phyloP scores from a whole-genome alignment of 805 yeast genomes.

The Danielozyma ontarioensis region DNA sequence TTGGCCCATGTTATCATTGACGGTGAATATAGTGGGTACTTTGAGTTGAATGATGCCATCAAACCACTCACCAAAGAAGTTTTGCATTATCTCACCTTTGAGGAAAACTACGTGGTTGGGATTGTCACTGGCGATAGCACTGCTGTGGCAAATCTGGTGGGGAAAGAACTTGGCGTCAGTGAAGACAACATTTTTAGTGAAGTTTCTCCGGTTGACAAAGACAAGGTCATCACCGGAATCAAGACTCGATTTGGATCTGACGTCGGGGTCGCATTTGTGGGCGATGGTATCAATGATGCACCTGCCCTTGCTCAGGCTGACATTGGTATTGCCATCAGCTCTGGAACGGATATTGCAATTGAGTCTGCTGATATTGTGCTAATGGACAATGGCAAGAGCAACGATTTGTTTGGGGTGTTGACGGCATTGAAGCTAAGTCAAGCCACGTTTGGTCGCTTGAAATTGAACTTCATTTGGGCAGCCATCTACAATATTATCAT shows the following conservation, averaged over 20 bases:
- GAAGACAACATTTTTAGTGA: slow-evolving; percentile 63
- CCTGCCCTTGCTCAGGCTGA: slow-evolving; percentile 90
- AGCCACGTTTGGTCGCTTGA: slow-evolving; percentile 67
- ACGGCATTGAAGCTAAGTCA: slow-evolving; percentile 65
- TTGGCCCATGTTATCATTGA: slow-evolving; percentile 56
- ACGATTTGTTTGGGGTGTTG: slow-evolving; percentile 44
- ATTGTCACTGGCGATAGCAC: slow-evolving; percentile 87
- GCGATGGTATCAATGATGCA: slow-evolving; percentile 98
- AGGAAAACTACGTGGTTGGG: slow-evolving; percentile 58
- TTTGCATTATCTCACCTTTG: slow-evolving; percentile 45
- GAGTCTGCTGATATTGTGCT: slow-evolving; percentile 94
- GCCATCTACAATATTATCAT: slow-evolving; percentile 75
- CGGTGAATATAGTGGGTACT: slow-evolving; percentile 52
- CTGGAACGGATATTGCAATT: slow-evolving; percentile 94
- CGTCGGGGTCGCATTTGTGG: slow-evolving; percentile 73
- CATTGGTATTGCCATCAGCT: slow-evolving; percentile 84
- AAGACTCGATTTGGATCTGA: slow-evolving; percentile 40
- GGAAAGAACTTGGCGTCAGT: slow-evolving; percentile 62
- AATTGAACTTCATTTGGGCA: slow-evolving; percentile 84
- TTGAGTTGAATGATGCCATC: slow-evolving; percentile 64
- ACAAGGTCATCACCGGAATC: slow-evolving; percentile 55
- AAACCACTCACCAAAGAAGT: slow-evolving; percentile 63
- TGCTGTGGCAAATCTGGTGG: slow-evolving; percentile 59
- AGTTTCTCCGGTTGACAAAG: slow-evolving; percentile 73
- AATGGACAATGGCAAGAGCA: slow-evolving; percentile 29